These are phyloP conservation scores for Penicillium sp. DNA, from an alignment of 2,329 filamentous ascomycete genomes.

Conservation along the genomic window DNA sequence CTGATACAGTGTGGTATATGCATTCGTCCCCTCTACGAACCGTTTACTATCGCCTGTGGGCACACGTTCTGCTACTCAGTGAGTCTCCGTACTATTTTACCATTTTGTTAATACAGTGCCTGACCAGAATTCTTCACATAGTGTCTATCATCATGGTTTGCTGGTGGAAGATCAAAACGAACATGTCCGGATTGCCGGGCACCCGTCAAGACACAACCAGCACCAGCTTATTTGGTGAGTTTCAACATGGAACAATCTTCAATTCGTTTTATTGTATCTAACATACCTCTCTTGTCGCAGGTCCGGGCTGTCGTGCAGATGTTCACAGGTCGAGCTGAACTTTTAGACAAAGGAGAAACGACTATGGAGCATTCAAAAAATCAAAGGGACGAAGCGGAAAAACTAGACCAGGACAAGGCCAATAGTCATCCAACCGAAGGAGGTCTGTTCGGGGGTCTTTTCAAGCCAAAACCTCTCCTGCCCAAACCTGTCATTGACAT, in stretches of 20 bases:
- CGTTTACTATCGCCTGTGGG: slow-evolving; percentile 65
- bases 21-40: slow-evolving; percentile 66
- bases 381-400: slow-evolving; percentile 59
- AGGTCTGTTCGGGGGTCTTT: slow-evolving; percentile 64
- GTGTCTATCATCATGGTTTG: slow-evolving; percentile 59
- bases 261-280: not conserved
- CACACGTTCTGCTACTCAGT: slow-evolving; percentile 71
- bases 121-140: slow-evolving; percentile 32
- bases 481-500: slow-evolving; percentile 52
- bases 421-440: slow-evolving; percentile 49
- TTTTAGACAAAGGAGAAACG: slow-evolving; percentile 63
- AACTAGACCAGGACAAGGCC: slow-evolving; percentile 60
- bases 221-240: slow-evolving; percentile 62
- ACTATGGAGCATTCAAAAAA: slow-evolving; percentile 58
- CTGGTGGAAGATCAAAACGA: slow-evolving; percentile 55
- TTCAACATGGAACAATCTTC: slow-evolving; percentile 12
- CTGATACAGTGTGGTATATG: slow-evolving; percentile 68
- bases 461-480: slow-evolving; percentile 38
- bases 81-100: slow-evolving; percentile 25
- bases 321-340: slow-evolving; percentile 59
- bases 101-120: not conserved
- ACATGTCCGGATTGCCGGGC: slow-evolving; percentile 68
- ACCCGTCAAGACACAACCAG: slow-evolving; percentile 57
- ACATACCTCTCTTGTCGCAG: slow-evolving; percentile 34
- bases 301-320: slow-evolving; percentile 64